Evolutionary conservation across 2,329 filamentous ascomycete genomes (phyloP), one percentile per base, ranked within the genome.

Genomic region (Stemphylium beticola): DNA sequence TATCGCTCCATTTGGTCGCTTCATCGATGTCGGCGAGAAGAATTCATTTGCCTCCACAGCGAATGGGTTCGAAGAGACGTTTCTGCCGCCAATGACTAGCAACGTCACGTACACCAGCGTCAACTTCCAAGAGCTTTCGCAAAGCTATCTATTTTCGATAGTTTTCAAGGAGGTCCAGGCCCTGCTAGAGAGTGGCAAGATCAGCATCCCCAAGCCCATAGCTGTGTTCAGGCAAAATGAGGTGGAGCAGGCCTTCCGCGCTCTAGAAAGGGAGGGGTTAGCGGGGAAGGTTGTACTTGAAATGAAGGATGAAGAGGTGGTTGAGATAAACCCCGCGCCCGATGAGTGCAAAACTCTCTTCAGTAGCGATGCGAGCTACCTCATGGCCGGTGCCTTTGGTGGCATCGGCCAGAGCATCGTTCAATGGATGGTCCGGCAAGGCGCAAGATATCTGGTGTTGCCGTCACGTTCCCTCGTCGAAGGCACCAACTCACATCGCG

Each of bases 1-100:
- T 40, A 24, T 74, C 6, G 72, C 73, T 15, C 42, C 56, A 3
- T 72, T 69, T 43, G 74, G 74, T 1, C 58, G 65, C 4, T 74
- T 75, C 49, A 37, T 71, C 18, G 64, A 67, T 15, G 39, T 68
- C 11, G 57, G 59, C 12, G 47, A 60, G 36, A 46, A 42, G n/a
- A 53, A 55, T 12, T n/a, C 41, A 1, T 47, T 51, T 29, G 34
- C 18, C 14, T 50, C 47, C 5, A 40, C 55, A 8, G 46, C 51
- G 18, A 57, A 37, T 9, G 33, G 45, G 8, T 46, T 50, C 6
- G 45, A 54, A 4, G 34, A 53, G 26, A 44, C 32, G 20, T 36
- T 15, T 18, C 14, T 43, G 24, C 49, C 34, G 20, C 18, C 39
- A 11, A 42, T 44, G 34, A 45, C 38, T 8, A 49, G 45, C 11